Evolutionary conservation across 768 basidiomycete species (phyloP), one percentile per base, ranked within the genome.

Genomic region (Tylopilus felleus): DNA sequence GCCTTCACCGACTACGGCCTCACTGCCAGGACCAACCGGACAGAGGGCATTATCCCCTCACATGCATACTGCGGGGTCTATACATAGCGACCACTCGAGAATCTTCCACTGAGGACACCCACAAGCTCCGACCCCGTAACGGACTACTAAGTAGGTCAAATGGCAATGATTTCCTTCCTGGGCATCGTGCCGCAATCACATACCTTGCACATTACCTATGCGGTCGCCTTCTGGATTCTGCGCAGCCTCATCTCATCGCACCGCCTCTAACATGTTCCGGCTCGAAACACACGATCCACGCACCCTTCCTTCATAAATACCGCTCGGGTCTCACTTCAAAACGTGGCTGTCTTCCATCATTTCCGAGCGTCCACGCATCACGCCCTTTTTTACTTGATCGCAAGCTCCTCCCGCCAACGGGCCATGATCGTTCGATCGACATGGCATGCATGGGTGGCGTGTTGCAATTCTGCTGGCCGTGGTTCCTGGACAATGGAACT

Each of bases 231-330:
- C 53, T 57, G 25, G 36, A 35, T 40, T 27, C 55, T 60, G 52
- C 65, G 54, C 59, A 61, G 63, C 63, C 64, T 60, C 57, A 33
- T 55, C 64, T 60, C 57, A 33, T 55, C 35, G 44, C 52, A 54
- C 63, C 41, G 47, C 64, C 60, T 64, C 54, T 49, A 55, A 42
- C 65, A 66, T 58, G 63, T 52, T 64, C 63, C 63, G 65, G 56
- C 62, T 65, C 65, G 63, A 65, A 60, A 64, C 65, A 53, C 63
- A 52, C 54, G 53, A 51, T 53, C 59, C 55, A 65, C 49, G 45
- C 63, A 53, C 62, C 39, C 39, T 53, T 50, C 47, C 56, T 55
- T 47, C 41, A 53, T 33, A 28, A 28, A 58, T 41, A 25, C 43
- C 27, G 40, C 53, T 52, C 47, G 47, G 49, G 25, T 47, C 54